phyloP scores from a whole-genome alignment of 192 early-diverging fungal genomes.

The Gigaspora rosea region DNA sequence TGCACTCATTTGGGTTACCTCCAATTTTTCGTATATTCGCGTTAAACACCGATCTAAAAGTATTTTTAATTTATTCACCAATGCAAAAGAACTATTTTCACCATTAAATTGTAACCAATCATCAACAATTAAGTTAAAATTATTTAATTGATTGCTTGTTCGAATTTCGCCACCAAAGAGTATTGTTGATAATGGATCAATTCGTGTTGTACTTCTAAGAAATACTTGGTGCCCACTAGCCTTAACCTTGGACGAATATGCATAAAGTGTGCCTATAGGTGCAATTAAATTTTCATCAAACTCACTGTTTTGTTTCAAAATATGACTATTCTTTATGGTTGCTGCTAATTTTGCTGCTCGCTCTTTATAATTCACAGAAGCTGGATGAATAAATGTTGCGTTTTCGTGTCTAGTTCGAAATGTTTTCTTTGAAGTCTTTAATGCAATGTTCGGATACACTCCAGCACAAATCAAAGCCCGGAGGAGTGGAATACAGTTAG shows the following conservation, averaged over 20 bases:
- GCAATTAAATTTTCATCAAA: slow-evolving; percentile 1
- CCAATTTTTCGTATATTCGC: slow-evolving; percentile 35
- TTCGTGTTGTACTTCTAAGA: slow-evolving; percentile 42
- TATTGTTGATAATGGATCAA: slow-evolving; percentile 45
- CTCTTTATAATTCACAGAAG: slow-evolving; percentile 46
- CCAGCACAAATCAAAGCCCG: slow-evolving; percentile 81
- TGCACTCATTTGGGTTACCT: not conserved
- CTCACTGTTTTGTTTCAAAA: slow-evolving; percentile 32
- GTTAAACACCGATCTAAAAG: slow-evolving; percentile 43
- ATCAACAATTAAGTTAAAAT: slow-evolving; percentile 41
- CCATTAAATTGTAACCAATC: slow-evolving; percentile 47
- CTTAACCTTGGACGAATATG: slow-evolving; percentile 46
- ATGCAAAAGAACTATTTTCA: slow-evolving; percentile 35
- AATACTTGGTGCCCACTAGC: slow-evolving; percentile 43
- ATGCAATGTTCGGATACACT: slow-evolving; percentile 71
- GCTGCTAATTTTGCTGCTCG: slow-evolving; percentile 23
- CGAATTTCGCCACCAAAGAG: slow-evolving; percentile 47
- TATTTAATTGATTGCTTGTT: slow-evolving; percentile 31
- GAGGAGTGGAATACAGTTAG: slow-evolving; percentile 61
- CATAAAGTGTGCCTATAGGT: slow-evolving; percentile 43
- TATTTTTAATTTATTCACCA: slow-evolving; percentile 35
- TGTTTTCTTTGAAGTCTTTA: slow-evolving; percentile 44
- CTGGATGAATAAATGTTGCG: slow-evolving; percentile 44
- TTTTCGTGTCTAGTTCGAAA: slow-evolving; percentile 45
- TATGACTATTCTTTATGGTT: slow-evolving; percentile 1